phyloP scores from a whole-genome alignment of 148 eudicot species.

The Chenopodium berlandieri region DNA sequence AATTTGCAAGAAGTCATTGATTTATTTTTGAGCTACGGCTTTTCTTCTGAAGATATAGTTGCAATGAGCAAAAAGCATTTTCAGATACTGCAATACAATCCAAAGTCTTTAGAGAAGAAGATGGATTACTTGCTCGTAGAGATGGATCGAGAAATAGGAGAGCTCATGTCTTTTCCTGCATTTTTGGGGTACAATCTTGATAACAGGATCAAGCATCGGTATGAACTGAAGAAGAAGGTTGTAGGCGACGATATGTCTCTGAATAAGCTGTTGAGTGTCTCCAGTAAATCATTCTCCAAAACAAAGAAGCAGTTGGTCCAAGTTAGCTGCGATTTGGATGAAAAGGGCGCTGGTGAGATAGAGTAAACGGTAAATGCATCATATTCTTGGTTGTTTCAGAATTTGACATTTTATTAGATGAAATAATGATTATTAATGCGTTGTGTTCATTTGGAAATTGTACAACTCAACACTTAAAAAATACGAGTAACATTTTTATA shows the following conservation, averaged over 20 bases:
- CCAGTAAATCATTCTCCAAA: constrained; percentile 55
- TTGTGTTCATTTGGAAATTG: constrained; percentile 8
- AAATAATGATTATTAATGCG: not conserved
- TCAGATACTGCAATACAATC: constrained; percentile 82
- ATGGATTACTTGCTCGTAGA: constrained; percentile 76
- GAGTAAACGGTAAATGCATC: constrained; percentile 4
- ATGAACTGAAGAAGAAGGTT: constrained; percentile 60
- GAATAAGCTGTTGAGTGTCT: constrained; percentile 77
- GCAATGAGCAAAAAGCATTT: constrained; percentile 86
- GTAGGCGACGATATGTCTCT: constrained; percentile 81
- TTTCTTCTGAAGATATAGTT: constrained; percentile 69
- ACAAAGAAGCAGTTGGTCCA: constrained; percentile 37
- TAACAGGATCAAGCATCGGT: constrained; percentile 78
- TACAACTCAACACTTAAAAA: not conserved
- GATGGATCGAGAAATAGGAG: constrained; percentile 88
- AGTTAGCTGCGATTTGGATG: constrained; percentile 14
- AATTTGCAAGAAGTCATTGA: constrained; percentile 73
- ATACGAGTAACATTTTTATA: not conserved
- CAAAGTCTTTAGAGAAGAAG: constrained; percentile 74
- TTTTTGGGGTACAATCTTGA: constrained; percentile 92
- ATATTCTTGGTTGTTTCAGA: not conserved
- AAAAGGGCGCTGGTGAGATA: constrained; percentile 4
- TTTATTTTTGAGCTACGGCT: constrained; percentile 67
- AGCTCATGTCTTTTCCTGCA: constrained; percentile 86
- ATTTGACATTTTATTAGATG: no score